These are phyloP conservation scores for Linderniella brevidens DNA, from an alignment of 257 asterid genomes.

Conservation along the genomic window DNA sequence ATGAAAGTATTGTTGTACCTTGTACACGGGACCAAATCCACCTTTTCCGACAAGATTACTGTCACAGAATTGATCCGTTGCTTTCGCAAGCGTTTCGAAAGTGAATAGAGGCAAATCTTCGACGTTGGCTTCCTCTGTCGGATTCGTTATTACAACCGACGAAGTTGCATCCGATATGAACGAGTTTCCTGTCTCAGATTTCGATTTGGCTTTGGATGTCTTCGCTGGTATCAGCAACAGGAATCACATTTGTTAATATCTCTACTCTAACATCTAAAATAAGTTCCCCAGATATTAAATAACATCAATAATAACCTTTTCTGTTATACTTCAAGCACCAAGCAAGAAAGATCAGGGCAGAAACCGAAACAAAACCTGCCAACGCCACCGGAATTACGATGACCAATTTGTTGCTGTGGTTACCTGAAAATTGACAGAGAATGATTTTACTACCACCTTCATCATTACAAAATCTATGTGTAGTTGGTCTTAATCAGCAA, in stretches of 20 bases:
- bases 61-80: slow-evolving; percentile 26
- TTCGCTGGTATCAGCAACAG: slow-evolving; percentile 9
- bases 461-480: neutral
- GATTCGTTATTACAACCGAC: slow-evolving; percentile 13
- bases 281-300: too few species aligned
- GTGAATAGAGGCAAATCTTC: slow-evolving; percentile 34
- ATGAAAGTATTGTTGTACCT: slow-evolving; percentile 15
- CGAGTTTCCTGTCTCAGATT: slow-evolving; percentile 13
- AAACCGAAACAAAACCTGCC: slow-evolving; percentile 15
- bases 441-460: neutral
- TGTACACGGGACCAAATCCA: slow-evolving; percentile 56
- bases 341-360: slow-evolving; percentile 12
- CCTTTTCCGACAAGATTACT: slow-evolving; percentile 39
- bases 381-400: slow-evolving; percentile 21
- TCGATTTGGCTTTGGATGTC: slow-evolving; percentile 7
- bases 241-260: neutral
- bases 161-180: slow-evolving; percentile 16
- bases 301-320: slow-evolving; percentile 24
- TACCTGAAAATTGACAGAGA: slow-evolving; percentile 12
- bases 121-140: slow-evolving; percentile 15
- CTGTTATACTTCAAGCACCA: slow-evolving; percentile 23
- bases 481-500: too few species aligned
- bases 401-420: slow-evolving; percentile 16
- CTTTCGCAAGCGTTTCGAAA: slow-evolving; percentile 26
- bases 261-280: neutral